These are phyloP conservation scores for Aspergillus baeticus DNA, from an alignment of 495 filamentous ascomycete species.

Conservation along the genomic window DNA sequence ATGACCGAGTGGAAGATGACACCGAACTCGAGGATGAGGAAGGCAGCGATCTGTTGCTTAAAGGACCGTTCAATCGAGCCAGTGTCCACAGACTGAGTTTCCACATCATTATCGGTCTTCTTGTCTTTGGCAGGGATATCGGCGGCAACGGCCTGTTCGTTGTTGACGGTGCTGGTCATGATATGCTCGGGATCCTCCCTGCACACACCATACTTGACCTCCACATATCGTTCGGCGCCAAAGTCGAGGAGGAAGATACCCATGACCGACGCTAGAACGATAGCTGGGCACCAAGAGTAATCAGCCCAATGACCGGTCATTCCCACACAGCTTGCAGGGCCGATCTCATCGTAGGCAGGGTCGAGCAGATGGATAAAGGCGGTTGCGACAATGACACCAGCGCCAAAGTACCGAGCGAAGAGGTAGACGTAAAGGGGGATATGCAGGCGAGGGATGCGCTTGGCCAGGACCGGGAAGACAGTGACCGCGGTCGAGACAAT, in stretches of 20 bases:
- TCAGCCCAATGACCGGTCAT: constrained; percentile 51
- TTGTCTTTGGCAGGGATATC: not conserved
- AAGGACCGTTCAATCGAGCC: not conserved
- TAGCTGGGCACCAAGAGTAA: constrained; percentile 44
- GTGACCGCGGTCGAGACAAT: constrained; percentile 42
- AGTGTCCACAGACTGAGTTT: not conserved
- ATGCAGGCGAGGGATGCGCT: constrained; percentile 27
- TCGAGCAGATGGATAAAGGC: constrained; percentile 62
- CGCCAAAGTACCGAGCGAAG: constrained; percentile 70
- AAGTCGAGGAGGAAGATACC: constrained; percentile 44
- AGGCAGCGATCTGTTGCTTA: constrained; percentile 8
- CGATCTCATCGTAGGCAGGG: constrained; percentile 53
- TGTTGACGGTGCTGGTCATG: constrained; percentile 3
- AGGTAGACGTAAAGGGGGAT: constrained; percentile 69
- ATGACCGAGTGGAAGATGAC: constrained; percentile 15
- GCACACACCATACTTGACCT: constrained; percentile 45
- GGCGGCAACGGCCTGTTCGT: not conserved
- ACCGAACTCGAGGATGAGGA: constrained; percentile 12
- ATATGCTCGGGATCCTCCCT: not conserved
- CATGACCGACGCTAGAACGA: constrained; percentile 35
- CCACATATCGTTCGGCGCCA: constrained; percentile 51
- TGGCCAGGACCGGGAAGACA: constrained; percentile 57
- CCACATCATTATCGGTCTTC: not conserved
- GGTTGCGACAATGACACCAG: constrained; percentile 70
- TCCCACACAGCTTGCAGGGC: constrained; percentile 51